These are phyloP conservation scores for Phytophthora vignae DNA, from an alignment of 352 stramenopile species.

Conservation along the genomic window DNA sequence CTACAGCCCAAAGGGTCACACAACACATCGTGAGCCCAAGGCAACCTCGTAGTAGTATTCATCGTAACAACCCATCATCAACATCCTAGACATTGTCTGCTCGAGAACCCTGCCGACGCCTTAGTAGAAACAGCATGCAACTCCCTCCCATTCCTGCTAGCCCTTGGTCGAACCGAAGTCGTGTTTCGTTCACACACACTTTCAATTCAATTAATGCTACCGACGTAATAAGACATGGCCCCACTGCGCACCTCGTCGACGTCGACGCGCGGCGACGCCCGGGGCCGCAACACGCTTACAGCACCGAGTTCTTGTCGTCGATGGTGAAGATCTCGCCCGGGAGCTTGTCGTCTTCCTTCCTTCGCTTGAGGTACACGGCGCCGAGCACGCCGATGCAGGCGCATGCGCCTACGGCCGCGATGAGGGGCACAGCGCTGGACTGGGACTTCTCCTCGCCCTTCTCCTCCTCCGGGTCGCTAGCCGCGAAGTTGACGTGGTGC, in stretches of 20 bases:
- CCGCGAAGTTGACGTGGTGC: constrained; percentile 52
- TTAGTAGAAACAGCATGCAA: not conserved
- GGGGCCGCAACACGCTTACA: constrained; percentile 48
- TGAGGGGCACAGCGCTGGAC: constrained; percentile 26
- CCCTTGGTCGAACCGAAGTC: constrained; percentile 15
- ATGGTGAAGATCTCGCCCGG: constrained; percentile 80
- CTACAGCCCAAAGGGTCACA: not conserved
- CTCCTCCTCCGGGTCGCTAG: constrained; percentile 30
- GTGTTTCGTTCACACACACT: constrained; percentile 47
- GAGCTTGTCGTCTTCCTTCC: constrained; percentile 55
- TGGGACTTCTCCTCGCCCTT: constrained; percentile 25
- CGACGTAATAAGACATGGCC: constrained; percentile 50
- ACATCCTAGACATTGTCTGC: not conserved
- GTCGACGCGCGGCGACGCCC: not conserved
- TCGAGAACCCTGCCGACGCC: no score
- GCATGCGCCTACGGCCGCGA: constrained; percentile 46
- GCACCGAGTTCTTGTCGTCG: constrained; percentile 76
- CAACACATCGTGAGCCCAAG: not conserved
- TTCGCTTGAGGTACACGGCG: constrained; percentile 66
- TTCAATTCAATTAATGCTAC: constrained; percentile 47
- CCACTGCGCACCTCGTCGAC: not conserved
- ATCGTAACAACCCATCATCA: not conserved
- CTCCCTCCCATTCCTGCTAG: not conserved
- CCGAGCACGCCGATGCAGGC: constrained; percentile 59
- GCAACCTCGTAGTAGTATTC: not conserved